Evolutionary conservation across 2,329 filamentous ascomycete genomes (phyloP).

Genomic region (Colletotrichum caudatum): DNA sequence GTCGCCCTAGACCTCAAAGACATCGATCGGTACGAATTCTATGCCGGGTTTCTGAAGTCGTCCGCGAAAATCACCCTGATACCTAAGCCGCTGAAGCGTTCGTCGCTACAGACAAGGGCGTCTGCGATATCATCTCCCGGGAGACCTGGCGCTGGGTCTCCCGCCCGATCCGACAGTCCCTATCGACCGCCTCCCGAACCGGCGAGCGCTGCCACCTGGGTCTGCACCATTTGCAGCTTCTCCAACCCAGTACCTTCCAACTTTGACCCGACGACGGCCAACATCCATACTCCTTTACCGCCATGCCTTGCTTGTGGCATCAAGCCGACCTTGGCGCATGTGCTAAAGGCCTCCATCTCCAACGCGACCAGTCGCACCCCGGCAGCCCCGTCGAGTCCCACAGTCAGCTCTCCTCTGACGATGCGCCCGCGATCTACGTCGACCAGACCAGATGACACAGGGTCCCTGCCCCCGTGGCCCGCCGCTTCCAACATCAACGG

Average conservation of each 20-base stretch:
- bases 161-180: conserved; percentile 58
- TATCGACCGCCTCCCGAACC: conserved; percentile 60
- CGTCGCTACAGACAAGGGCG: conserved; percentile 67
- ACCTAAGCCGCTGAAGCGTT: conserved; percentile 80
- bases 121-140: conserved; percentile 60
- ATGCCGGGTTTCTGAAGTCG: conserved; percentile 93
- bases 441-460: conserved; percentile 20
- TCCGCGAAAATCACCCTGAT: conserved; percentile 92
- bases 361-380: conserved; percentile 71
- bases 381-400: conserved; percentile 43
- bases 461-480: conserved; percentile 33
- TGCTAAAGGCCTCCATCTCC: conserved; percentile 88
- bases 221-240: conserved; percentile 95
- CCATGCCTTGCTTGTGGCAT: conserved; percentile 95
- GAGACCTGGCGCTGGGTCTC: conserved; percentile 60
- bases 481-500: conserved; percentile 41
- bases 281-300: conserved; percentile 81
- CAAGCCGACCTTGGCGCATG: conserved; percentile 83
- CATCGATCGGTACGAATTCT: conserved; percentile 90
- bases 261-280: conserved; percentile 88
- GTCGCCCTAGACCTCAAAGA: conserved; percentile 89
- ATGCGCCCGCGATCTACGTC: conserved; percentile 23
- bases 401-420: conserved; percentile 44
- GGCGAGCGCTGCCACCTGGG: conserved; percentile 80
- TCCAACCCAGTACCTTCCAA: conserved; percentile 94